phyloP scores from a whole-genome alignment of 164 flowering plant genomes.

The Piper betle region DNA sequence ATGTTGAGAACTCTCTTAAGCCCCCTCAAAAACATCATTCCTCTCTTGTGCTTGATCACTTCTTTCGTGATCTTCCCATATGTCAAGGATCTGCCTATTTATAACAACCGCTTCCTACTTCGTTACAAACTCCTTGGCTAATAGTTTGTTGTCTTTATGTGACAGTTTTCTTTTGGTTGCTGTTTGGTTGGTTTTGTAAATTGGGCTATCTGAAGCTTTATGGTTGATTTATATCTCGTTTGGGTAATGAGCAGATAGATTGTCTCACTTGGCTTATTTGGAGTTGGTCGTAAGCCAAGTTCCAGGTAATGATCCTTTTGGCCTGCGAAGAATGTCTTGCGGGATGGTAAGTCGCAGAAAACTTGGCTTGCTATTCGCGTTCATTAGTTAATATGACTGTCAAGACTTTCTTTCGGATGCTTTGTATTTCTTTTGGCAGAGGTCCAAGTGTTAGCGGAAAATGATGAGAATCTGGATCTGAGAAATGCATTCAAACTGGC shows the following conservation, averaged over 20 bases:
- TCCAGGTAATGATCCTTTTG: constrained; percentile 86
- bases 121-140: too few species aligned
- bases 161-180: neutral
- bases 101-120: too few species aligned
- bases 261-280: constrained; percentile 89
- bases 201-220: neutral
- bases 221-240: neutral
- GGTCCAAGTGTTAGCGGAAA: constrained; percentile 91
- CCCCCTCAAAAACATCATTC: too few species aligned
- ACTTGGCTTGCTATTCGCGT: neutral
- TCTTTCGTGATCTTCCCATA: too few species aligned
- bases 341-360: constrained; percentile 57
- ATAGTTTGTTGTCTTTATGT: too few species aligned
- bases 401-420: neutral
- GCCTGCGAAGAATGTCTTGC: constrained; percentile 82
- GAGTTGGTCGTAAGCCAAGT: constrained; percentile 87
- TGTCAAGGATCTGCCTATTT: too few species aligned
- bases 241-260: constrained; percentile 54
- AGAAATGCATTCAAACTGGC: constrained; percentile 51
- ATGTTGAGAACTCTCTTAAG: too few species aligned
- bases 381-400: neutral
- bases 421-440: constrained; percentile 14
- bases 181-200: neutral
- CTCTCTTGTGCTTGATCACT: too few species aligned
- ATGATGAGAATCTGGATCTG: constrained; percentile 58